phyloP scores from a whole-genome alignment of 2,329 filamentous ascomycete genomes.

The Cladophialophora yegresii region DNA sequence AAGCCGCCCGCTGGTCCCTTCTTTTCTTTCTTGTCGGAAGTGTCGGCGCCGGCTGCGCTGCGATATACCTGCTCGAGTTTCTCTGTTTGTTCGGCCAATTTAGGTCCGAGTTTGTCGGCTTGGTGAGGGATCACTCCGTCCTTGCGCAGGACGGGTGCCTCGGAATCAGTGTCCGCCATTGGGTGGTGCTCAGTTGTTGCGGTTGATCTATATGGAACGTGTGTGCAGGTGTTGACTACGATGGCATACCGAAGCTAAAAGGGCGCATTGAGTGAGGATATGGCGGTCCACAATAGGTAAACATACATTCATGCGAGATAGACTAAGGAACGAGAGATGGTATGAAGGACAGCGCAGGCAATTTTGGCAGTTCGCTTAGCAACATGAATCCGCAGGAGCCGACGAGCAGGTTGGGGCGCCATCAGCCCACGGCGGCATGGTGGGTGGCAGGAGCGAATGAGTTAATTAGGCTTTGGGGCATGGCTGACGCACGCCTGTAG shows the following conservation, averaged over 20 bases:
- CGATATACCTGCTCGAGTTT: slow-evolving; percentile 43
- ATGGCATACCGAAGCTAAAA: neutral
- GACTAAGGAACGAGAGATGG: neutral
- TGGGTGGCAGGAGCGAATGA: slow-evolving; percentile 2
- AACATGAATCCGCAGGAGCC: slow-evolving; percentile 1
- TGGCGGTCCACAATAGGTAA: neutral
- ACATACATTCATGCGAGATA: neutral
- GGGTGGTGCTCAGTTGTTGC: neutral
- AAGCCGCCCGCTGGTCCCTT: slow-evolving; percentile 70
- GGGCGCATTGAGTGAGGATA: neutral
- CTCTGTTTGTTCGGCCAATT: slow-evolving; percentile 45
- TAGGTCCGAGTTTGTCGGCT: slow-evolving; percentile 43
- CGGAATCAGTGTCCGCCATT: slow-evolving; percentile 26
- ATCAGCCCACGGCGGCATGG: neutral
- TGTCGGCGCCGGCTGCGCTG: slow-evolving; percentile 42
- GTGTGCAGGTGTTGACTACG: neutral
- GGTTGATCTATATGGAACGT: neutral
- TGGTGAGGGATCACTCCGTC: slow-evolving; percentile 31
- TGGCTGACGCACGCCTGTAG: neutral
- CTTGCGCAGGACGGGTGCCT: slow-evolving; percentile 31
- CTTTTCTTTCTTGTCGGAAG: slow-evolving; percentile 39
- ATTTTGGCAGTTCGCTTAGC: neutral
- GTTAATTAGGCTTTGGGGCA: neutral
- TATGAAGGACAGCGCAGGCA: slow-evolving; percentile 1
- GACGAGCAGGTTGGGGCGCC: neutral